Base-by-base conservation (phyloP, 2,329 filamentous ascomycete species). In the Sclerotinia nivalis region DNA sequence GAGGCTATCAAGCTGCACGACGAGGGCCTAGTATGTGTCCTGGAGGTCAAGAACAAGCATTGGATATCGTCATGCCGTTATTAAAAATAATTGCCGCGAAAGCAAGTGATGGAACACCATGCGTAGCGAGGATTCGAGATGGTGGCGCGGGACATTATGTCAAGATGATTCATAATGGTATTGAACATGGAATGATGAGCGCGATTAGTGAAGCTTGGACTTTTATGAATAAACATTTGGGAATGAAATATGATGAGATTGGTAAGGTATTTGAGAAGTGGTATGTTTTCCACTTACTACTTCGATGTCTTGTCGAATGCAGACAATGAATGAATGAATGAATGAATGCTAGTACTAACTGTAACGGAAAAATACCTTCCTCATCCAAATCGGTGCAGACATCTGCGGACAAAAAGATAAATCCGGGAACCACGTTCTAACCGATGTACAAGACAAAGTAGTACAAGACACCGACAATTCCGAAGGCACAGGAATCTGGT, bases 101-200 rank as follows among this genome's bases (percentile, higher is more conserved):
- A 74, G 84, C 85, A 1, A 86, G 85, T 0, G 89, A 89, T 1
- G 84, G 86, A 1, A 90, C 90, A 0, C 89, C 92, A 77, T 92
- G 89, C 75, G 88, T 91, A 55, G 92, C 92, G 81, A 92, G 91
- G 88, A 84, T 91, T 3, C 89, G 90, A 0, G 84, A 85, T 2
- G 86, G 86, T 0, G 89, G 89, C 1, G 84, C 86, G 1, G 90
- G 90, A 0, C 89, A 92, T 77, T 92, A 89, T 75, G 88, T 91
- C 54, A 92, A 93, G 81, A 92, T 92, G 89, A 84, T 91, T 5
- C 90, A 92, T 77, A 91, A 92, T 73, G 89, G 89, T 1, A 91
- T 92, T 71, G 89, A 92, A 76, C 88, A 91, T 68, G 89, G 88
- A 1, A 90, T 92, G 86, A 86, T 92, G 81, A 86, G 80, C 67